phyloP scores from a whole-genome alignment of 331 rosid species.

The Prunus yedoensis region DNA sequence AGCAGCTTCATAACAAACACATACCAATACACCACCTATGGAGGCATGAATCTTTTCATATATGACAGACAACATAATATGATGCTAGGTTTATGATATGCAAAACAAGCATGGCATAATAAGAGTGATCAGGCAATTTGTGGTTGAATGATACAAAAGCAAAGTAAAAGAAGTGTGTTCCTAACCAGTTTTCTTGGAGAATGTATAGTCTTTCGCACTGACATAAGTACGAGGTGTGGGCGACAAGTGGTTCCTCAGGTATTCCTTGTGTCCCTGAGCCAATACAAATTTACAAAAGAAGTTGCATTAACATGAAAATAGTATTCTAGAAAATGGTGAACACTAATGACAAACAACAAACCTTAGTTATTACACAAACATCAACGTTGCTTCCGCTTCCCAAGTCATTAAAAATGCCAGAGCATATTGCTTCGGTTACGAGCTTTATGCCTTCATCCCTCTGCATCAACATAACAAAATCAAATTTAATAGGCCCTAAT shows the following conservation, averaged over 20 bases:
- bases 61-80: background rate
- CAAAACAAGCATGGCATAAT: background rate
- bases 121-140: background rate
- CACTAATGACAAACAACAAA: constrained; percentile 30
- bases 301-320: constrained; percentile 10
- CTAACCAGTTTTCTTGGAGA: constrained; percentile 82
- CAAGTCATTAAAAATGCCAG: constrained; percentile 90
- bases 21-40: background rate
- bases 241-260: constrained; percentile 70
- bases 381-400: constrained; percentile 94
- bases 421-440: constrained; percentile 77
- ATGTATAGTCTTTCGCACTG: constrained; percentile 58
- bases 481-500: background rate
- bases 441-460: constrained; percentile 75
- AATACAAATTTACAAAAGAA: constrained; percentile 13
- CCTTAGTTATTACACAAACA: constrained; percentile 90
- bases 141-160: background rate
- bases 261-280: constrained; percentile 79
- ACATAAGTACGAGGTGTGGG: constrained; percentile 84
- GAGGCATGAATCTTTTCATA: background rate
- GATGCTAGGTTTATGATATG: background rate
- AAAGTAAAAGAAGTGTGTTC: constrained; percentile 16
- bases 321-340: constrained; percentile 17
- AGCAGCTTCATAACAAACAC: background rate
- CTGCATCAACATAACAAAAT: constrained; percentile 37